A percentile compares a stretch with the other conserved stretches of the same genome.
Evolutionary conservation across 73 alveolate species (phyloP).

Genomic region (Paramecium biaurelia): DNA sequence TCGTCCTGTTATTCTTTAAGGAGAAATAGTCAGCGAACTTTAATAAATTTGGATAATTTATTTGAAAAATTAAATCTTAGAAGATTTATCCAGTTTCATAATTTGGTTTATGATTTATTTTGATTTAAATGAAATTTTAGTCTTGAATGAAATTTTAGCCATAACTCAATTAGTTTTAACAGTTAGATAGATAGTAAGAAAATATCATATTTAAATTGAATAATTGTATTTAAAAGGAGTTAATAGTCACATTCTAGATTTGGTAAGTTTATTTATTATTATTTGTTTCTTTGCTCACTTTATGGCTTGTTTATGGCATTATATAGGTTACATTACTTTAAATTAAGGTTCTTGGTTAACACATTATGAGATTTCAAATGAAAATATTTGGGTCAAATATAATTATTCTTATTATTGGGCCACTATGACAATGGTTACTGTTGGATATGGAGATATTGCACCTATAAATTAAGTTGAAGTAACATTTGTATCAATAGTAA

Average conservation of each 20-base stretch:
- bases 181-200: neutral
- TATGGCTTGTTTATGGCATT: slow-evolving; percentile 51
- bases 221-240: slow-evolving; percentile 14
- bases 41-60: neutral
- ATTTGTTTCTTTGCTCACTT: slow-evolving; percentile 46
- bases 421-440: slow-evolving; percentile 55
- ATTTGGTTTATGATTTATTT: neutral
- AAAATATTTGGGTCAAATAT: slow-evolving; percentile 9
- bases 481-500: neutral
- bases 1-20: neutral
- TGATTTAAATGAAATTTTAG: neutral
- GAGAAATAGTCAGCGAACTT: neutral
- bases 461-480: slow-evolving; percentile 46
- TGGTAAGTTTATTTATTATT: neutral
- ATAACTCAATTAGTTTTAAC: neutral
- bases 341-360: neutral
- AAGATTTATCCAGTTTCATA: neutral
- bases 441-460: slow-evolving; percentile 63
- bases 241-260: neutral
- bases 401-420: slow-evolving; percentile 56
- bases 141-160: neutral
- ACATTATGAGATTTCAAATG: neutral
- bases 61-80: neutral
- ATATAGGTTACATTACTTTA: neutral
- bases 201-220: slow-evolving; percentile 1